These are phyloP conservation scores for Cordyceps javanica DNA, from an alignment of 2,329 filamentous ascomycete genomes.

Conservation along the genomic window DNA sequence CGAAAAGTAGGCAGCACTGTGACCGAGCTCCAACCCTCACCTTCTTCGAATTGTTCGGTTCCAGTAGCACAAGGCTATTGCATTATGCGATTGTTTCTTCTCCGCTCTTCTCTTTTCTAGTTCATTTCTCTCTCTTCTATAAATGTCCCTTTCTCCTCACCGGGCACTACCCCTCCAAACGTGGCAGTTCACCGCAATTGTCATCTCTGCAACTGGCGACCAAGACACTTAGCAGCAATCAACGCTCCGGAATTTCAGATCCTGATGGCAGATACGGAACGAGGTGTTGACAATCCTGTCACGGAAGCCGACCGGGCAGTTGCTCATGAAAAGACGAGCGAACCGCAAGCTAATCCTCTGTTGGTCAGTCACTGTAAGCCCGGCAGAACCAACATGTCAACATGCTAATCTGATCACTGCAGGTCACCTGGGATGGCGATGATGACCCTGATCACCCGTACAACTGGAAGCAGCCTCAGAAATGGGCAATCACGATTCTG, in stretches of 20 bases:
- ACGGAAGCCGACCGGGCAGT: background rate
- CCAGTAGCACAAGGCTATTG: background rate
- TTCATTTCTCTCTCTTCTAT: background rate
- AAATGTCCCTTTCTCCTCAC: background rate
- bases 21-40: background rate
- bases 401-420: background rate
- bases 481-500: conserved; percentile 23
- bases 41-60: background rate
- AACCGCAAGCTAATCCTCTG: background rate
- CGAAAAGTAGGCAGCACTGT: background rate
- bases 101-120: background rate
- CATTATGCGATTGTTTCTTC: background rate
- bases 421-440: conserved; percentile 40
- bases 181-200: background rate
- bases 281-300: background rate
- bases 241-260: background rate
- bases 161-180: background rate
- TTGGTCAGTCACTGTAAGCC: background rate
- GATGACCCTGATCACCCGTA: conserved; percentile 33
- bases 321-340: background rate
- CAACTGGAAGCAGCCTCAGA: conserved; percentile 12
- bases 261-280: background rate
- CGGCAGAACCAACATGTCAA: background rate
- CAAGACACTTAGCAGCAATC: background rate
- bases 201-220: background rate